Evolutionary conservation across 495 filamentous ascomycete species (phyloP).

Genomic region (Aspergillus saccharolyticus): DNA sequence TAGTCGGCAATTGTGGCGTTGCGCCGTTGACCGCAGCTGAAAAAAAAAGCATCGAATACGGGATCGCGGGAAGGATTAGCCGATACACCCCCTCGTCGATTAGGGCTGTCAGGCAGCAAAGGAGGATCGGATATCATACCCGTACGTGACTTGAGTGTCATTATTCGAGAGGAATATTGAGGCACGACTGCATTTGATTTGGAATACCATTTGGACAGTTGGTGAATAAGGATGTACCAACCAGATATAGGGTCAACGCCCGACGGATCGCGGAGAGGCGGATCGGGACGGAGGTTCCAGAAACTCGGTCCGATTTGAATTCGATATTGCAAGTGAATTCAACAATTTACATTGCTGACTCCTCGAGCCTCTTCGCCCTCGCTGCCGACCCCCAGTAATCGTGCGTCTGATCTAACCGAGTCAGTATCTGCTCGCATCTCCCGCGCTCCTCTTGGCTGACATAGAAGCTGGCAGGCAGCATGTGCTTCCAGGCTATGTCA

Average conservation of each 20-base stretch:
- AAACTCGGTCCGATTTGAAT: too few species aligned
- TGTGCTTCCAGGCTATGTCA: neutral
- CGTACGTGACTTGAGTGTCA: too few species aligned
- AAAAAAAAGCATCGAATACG: neutral
- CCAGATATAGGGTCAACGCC: too few species aligned
- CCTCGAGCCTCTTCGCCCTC: neutral
- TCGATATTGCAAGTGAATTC: neutral
- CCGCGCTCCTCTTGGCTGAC: neutral
- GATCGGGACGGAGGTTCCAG: too few species aligned
- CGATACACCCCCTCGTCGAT: too few species aligned
- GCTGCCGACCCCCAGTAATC: neutral
- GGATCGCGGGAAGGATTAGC: neutral
- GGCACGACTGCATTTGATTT: too few species aligned
- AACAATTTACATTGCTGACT: neutral
- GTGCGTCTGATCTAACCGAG: neutral
- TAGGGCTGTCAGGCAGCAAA: too few species aligned
- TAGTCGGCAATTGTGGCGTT: neutral
- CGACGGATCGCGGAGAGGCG: too few species aligned
- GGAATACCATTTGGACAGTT: too few species aligned
- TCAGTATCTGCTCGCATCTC: neutral
- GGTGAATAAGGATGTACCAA: too few species aligned
- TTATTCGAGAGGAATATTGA: too few species aligned
- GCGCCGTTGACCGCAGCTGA: neutral
- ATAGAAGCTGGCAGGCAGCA: neutral
- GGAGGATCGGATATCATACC: too few species aligned